Evolutionary conservation across 1,284 basidiomycete genomes (phyloP).

Genomic region (Apiotrichum gamsii): DNA sequence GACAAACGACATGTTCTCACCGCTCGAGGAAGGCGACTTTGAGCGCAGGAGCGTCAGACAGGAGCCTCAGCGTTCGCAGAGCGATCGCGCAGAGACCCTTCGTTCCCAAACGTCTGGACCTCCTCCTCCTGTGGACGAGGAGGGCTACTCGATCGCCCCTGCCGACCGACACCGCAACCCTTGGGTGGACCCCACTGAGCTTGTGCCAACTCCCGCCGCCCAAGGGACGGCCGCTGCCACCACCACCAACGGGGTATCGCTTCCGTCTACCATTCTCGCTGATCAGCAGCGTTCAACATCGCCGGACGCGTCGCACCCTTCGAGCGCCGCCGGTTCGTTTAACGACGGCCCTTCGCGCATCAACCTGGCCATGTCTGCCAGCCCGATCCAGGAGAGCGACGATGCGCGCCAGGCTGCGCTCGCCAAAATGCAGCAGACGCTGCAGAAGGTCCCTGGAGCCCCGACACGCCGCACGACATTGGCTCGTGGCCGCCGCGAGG

Average conservation of each 20-base stretch:
- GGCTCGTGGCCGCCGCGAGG: slow-evolving; percentile 49
- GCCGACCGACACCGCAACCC: slow-evolving; percentile 49
- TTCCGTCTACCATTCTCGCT: slow-evolving; percentile 16
- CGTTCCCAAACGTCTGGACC: background rate
- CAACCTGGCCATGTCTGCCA: slow-evolving; percentile 45
- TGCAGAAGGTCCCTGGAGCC: slow-evolving; percentile 31
- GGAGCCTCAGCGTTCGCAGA: background rate
- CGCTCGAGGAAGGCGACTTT: background rate
- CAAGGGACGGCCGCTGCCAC: slow-evolving; percentile 2
- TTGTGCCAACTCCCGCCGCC: slow-evolving; percentile 15
- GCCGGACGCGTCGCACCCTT: slow-evolving; percentile 1
- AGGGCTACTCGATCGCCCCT: slow-evolving; percentile 53
- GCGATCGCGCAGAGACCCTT: background rate
- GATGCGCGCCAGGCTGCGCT: slow-evolving; percentile 50
- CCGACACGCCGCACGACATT: slow-evolving; percentile 44
- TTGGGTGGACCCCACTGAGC: slow-evolving; percentile 47
- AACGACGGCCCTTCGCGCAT: slow-evolving; percentile 9
- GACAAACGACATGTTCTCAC: background rate
- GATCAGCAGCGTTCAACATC: slow-evolving; percentile 8
- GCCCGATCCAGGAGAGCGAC: slow-evolving; percentile 49
- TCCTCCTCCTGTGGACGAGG: slow-evolving; percentile 47
- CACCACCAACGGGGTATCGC: slow-evolving; percentile 5
- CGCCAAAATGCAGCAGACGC: slow-evolving; percentile 50
- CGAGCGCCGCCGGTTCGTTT: background rate
- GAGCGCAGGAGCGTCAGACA: background rate